A percentile compares a stretch with the other conserved stretches of the same genome.
Conservation (phyloP, 1,139 yeast genomes). For the Wickerhamomyces sp. region DNA sequence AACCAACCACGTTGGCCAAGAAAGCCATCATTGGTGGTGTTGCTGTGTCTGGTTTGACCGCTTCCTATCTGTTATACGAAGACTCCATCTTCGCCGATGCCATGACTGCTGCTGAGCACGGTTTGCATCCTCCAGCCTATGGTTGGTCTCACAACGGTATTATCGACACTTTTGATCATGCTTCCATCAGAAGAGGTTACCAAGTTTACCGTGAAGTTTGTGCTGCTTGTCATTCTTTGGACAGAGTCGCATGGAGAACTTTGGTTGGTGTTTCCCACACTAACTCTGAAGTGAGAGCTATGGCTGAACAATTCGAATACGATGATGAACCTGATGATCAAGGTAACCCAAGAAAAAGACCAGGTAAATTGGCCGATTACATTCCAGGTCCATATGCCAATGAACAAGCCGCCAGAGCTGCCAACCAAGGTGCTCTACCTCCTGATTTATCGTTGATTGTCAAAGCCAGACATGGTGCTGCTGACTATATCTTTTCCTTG, state of each 20-base stretch:
- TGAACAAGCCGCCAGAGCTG: slow-evolving; percentile 99
- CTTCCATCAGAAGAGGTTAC: slow-evolving; percentile 97
- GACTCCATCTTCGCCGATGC: slow-evolving; percentile 85
- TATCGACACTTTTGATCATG: slow-evolving; percentile 91
- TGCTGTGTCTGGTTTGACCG: slow-evolving; percentile 64
- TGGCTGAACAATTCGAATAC: slow-evolving; percentile 96
- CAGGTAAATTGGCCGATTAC: slow-evolving; percentile 96
- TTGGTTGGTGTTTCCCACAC: slow-evolving; percentile 96
- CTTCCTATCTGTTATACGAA: slow-evolving; percentile 72
- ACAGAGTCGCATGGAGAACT: slow-evolving; percentile 98
- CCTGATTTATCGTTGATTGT: slow-evolving; percentile 97
- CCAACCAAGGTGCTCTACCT: slow-evolving; percentile 98
- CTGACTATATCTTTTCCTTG: slow-evolving; percentile 90
- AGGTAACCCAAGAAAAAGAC: slow-evolving; percentile 97
- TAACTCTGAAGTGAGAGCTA: slow-evolving; percentile 81
- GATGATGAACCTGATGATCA: slow-evolving; percentile 99
- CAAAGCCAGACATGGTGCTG: slow-evolving; percentile 98
- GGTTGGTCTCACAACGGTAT: slow-evolving; percentile 95
- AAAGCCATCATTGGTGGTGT: slow-evolving; percentile 59
- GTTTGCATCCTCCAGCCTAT: slow-evolving; percentile 90
- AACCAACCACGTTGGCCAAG: slow-evolving; percentile 42
- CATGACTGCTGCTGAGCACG: slow-evolving; percentile 99
- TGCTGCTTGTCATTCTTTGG: slow-evolving; percentile 97
- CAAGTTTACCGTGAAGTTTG: slow-evolving; percentile 98
- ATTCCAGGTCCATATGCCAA: slow-evolving; percentile 94